Evolutionary conservation across 108 stramenopile species (phyloP), one percentile per base, ranked within the genome.

Genomic region (Cyclostephanos invisitatus): DNA sequence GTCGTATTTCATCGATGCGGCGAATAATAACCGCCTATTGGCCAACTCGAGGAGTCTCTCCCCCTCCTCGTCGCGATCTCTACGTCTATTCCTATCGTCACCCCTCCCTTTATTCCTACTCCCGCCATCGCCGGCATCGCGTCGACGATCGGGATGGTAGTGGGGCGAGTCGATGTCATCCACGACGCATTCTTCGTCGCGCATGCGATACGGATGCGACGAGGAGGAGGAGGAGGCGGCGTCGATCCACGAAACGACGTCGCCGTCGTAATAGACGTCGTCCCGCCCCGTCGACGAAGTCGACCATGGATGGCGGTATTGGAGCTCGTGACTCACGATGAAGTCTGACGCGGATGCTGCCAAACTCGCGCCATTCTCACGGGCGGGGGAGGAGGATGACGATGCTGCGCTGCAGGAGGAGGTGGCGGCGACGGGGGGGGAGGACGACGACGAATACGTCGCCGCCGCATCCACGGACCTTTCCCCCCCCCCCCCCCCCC

Each of bases 1-100:
- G 49, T 7, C 25, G 36, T 51, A 17, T 32, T 55, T 17, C 15
- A 3, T 7, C 10, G 32, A 21, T 27, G 11, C 10, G 40, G 40
- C 50, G 44, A 20, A 36, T n/a, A 11, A 59, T 25, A 70, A 47
- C 20, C 77, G 69, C 54, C 64, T 50, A 5, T 38, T 22, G 6
- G 68, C 68, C 57, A 57, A 18, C 32, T 37, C 53, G 21, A 77
- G 42, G 8, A 77, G 44, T 8, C 68, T 62, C 42, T 70, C 76
- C 17, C 76, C 76, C 40, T 77, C 76, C 29, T 59, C 69, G 38
- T 77, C 76, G 55, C 76, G 62, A 64, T n/a, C n/a, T n/a, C n/a
- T n/a, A n/a, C n/a, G n/a, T n/a, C n/a, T n/a, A n/a, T n/a, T n/a
- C n/a, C n/a, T n/a, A n/a, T n/a, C n/a, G n/a, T n/a, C n/a, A n/a